Percentiles rank a stretch among this genome's conserved stretches.
Evolutionary conservation across 1,284 basidiomycete species (phyloP).

Genomic region (Melampsora abietis-canadensis): DNA sequence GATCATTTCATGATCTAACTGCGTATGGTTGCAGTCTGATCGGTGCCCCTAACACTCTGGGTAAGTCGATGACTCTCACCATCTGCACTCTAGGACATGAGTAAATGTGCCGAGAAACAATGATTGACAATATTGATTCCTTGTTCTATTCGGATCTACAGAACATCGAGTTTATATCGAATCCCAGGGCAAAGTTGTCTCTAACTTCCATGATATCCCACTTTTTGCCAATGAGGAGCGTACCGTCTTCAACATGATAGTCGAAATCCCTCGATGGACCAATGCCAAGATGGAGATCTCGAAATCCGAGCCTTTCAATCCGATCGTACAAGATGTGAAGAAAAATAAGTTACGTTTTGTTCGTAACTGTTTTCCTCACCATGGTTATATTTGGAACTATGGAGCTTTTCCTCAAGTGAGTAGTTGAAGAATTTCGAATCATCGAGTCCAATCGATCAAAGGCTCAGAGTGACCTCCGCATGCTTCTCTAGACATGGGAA

Average conservation of each 20-base stretch:
- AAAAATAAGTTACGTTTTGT: conserved; percentile 94
- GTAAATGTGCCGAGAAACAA: neutral
- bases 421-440: conserved; percentile 42
- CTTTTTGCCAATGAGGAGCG: conserved; percentile 78
- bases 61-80: conserved; percentile 57
- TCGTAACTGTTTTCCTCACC: conserved; percentile 99
- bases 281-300: conserved; percentile 96
- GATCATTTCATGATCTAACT: too few relatives aligned
- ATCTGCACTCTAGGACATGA: neutral
- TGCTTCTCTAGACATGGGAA: conserved; percentile 81
- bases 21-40: conserved; percentile 59
- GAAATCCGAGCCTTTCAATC: conserved; percentile 96
- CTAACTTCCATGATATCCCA: conserved; percentile 67
- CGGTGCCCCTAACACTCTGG: conserved; percentile 86
- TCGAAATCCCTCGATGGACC: conserved; percentile 98
- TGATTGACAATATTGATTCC: neutral
- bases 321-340: conserved; percentile 98
- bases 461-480: neutral
- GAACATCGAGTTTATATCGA: conserved; percentile 32
- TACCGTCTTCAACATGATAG: conserved; percentile 95
- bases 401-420: conserved; percentile 82
- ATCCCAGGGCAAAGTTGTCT: conserved; percentile 14
- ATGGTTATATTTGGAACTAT: conserved; percentile 65
- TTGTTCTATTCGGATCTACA: neutral
- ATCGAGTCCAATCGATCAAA: conserved; percentile 43